A percentile compares a stretch with the other conserved stretches of the same genome.
phyloP scores from a whole-genome alignment of 2,329 filamentous ascomycete species.

The Chaetomium globosum region DNA sequence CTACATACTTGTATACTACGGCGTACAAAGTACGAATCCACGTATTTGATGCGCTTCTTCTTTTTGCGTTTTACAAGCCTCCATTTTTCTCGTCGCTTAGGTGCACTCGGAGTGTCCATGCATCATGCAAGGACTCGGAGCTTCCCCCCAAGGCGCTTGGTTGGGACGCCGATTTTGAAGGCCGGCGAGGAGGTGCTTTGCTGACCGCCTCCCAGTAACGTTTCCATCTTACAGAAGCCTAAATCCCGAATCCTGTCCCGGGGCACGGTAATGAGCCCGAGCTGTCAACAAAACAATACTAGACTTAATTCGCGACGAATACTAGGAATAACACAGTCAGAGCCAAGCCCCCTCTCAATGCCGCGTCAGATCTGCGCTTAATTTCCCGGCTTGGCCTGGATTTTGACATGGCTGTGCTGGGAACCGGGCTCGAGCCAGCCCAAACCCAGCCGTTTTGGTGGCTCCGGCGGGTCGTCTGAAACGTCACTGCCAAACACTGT shows the following conservation, averaged over 20 bases:
- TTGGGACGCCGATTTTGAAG: too few species aligned
- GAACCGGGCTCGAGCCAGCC: neutral
- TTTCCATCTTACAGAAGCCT: too few species aligned
- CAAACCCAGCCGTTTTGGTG: neutral
- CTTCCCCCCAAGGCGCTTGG: too few species aligned
- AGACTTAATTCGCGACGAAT: too few species aligned
- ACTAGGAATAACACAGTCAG: neutral
- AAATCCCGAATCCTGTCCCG: too few species aligned
- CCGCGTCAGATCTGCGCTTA: constrained; percentile 24
- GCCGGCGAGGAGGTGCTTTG: too few species aligned
- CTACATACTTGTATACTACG: too few species aligned
- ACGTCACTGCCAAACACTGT: constrained; percentile 1
- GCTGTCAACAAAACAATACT: neutral
- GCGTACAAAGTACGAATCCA: neutral
- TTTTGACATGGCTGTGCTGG: neutral
- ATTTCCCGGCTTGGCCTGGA: constrained; percentile 10
- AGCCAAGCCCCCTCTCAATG: neutral
- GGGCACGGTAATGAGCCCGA: neutral
- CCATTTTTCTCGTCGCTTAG: neutral
- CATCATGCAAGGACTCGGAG: neutral
- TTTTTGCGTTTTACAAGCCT: neutral
- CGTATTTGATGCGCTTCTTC: neutral
- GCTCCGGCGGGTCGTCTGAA: constrained; percentile 15
- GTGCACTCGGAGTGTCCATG: too few species aligned
- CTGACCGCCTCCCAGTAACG: too few species aligned